Percentiles rank a stretch among this genome's conserved stretches.
These are phyloP conservation scores for Fraxinus latifolia DNA, from an alignment of 305 asterid species.

Conservation along the genomic window DNA sequence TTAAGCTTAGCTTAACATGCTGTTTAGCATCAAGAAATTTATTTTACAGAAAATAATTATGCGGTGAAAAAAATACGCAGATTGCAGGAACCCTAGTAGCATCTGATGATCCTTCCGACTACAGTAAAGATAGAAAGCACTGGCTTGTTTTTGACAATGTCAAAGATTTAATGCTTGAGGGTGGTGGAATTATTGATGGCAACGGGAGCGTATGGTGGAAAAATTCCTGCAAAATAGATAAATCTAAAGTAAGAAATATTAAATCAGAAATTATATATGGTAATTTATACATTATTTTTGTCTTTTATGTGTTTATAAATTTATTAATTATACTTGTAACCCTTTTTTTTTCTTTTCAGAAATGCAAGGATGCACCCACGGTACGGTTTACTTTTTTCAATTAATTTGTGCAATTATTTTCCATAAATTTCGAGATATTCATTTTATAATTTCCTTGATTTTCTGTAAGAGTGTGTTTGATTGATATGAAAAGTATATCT, in stretches of 20 bases:
- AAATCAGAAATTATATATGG: background rate
- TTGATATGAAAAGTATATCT: too few relatives aligned
- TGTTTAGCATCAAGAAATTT: background rate
- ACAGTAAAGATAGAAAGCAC: constrained; percentile 39
- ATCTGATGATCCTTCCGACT: constrained; percentile 46
- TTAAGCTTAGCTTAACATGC: background rate
- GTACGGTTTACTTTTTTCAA: constrained; percentile 32
- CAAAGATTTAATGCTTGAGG: constrained; percentile 43
- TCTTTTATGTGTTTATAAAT: background rate
- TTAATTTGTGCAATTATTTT: background rate
- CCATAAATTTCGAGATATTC: background rate
- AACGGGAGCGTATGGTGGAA: constrained; percentile 82
- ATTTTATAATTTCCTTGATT: background rate
- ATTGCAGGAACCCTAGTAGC: constrained; percentile 57
- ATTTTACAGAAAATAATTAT: background rate
- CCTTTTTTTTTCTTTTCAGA: constrained; percentile 35
- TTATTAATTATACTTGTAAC: background rate
- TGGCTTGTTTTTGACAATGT: constrained; percentile 56
- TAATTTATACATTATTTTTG: background rate
- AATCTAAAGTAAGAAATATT: constrained; percentile 33
- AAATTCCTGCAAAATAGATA: constrained; percentile 69
- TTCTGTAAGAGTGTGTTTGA: background rate
- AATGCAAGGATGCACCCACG: constrained; percentile 74
- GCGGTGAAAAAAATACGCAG: constrained; percentile 29
- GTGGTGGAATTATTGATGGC: constrained; percentile 69